Base-by-base conservation (phyloP, 2,329 filamentous ascomycete genomes). In the Scleromitrula shiraiana region DNA sequence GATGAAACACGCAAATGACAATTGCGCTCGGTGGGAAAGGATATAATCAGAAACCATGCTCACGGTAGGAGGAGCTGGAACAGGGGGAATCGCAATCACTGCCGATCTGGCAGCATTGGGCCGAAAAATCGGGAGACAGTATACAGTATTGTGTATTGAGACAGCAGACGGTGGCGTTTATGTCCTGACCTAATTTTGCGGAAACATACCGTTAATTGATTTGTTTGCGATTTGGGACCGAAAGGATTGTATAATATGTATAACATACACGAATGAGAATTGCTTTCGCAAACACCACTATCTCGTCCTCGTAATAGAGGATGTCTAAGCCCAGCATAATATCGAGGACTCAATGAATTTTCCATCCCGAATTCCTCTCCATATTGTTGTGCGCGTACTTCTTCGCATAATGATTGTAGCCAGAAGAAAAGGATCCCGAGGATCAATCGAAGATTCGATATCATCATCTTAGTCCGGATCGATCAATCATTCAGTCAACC, bases 91-190 rank as follows among this genome's bases (percentile, higher is more conserved):
- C 63, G 62, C 72, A 75, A 52, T 66, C 60, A 42, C 65, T 68
- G 22, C 68, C 56, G 19, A 61, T 63, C 26, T 64, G 62, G 53
- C 72, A 75, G 61, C 72, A 75, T 41, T 59, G 59, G 5, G 65
- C 51, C 4, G 59, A 52, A 45, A 60, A 60, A 17, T 55, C 53
- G 5, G 56, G 54, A 54, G 67, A 64, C 46, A 74, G 50, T 56
- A 71, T 72, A 62, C 72, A 75, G 59, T 74, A 75, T 36, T 62
- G 57, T 14, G 64, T 57, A 53, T 75, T 69, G 17, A 57, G 50
- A 56, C 72, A 75, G 64, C 72, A 75, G 4, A 15, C 33, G 5
- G 45, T 48, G 10, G 63, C 59, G 24, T 65, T 64, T 29, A 73
- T 58, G 40, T 74, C 72, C 41, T 69, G 62, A 49, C 72, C 72